Conservation (phyloP, 352 stramenopile species). For the Phytophthora hibernalis region DNA sequence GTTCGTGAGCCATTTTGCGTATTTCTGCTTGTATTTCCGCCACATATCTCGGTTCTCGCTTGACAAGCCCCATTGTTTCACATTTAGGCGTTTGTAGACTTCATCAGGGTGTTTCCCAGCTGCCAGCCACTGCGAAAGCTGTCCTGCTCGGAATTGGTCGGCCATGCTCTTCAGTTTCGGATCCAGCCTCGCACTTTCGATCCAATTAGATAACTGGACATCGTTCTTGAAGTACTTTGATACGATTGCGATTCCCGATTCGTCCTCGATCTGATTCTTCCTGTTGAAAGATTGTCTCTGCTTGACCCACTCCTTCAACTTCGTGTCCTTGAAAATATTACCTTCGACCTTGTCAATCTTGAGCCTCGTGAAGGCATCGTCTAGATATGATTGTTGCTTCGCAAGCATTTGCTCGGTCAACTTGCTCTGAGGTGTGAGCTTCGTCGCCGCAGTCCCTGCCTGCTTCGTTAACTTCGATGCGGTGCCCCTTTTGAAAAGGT, state of each 20-base stretch:
- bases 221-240: not conserved
- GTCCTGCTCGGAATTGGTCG: conserved; percentile 1
- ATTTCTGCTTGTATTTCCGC: not conserved
- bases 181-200: not conserved
- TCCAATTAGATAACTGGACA: not conserved
- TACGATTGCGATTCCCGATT: not conserved
- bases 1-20: not conserved
- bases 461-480: not conserved
- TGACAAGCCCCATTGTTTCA: not conserved
- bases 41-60: not conserved
- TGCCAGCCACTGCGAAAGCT: not conserved
- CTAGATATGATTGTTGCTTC: not conserved
- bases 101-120: not conserved
- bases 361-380: not conserved
- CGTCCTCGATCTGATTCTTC: not conserved
- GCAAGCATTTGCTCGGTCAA: not conserved
- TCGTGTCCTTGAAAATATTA: not conserved
- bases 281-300: not conserved
- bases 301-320: not conserved
- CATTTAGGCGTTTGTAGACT: not conserved
- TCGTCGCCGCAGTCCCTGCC: not conserved
- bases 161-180: not conserved
- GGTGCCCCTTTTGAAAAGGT: not conserved
- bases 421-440: not conserved
- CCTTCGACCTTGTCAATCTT: not conserved